These are phyloP conservation scores for Onygenales sp. DNA, from an alignment of 2,329 filamentous ascomycete species.

Conservation along the genomic window DNA sequence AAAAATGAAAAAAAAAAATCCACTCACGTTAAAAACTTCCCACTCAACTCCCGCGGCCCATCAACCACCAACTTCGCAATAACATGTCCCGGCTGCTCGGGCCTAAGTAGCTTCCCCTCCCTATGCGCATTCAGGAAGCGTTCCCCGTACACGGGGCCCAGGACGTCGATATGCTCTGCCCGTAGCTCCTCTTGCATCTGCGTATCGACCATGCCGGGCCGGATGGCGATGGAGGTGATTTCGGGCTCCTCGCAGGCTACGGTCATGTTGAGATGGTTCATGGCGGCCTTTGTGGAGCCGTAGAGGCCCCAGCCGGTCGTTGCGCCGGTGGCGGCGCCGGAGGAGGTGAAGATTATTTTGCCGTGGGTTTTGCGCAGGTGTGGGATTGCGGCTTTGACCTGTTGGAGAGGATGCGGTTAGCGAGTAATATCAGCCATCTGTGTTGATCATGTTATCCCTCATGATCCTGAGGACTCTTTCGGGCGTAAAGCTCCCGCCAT, in stretches of 20 bases:
- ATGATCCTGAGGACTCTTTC: background rate
- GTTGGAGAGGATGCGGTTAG: background rate
- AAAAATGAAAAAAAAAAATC: background rate
- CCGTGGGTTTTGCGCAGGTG: constrained; percentile 60
- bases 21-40: constrained; percentile 51
- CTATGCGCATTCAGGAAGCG: constrained; percentile 63
- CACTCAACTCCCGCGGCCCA: constrained; percentile 59
- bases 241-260: constrained; percentile 67
- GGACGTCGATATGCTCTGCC: constrained; percentile 49
- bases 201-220: constrained; percentile 77
- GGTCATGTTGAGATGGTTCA: constrained; percentile 69
- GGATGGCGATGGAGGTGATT: constrained; percentile 61
- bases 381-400: constrained; percentile 63
- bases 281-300: constrained; percentile 70
- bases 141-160: constrained; percentile 39
- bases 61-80: constrained; percentile 68
- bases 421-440: background rate
- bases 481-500: background rate
- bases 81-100: constrained; percentile 76
- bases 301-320: constrained; percentile 73
- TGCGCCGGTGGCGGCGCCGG: constrained; percentile 59
- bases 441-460: background rate
- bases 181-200: constrained; percentile 82
- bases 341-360: constrained; percentile 67
- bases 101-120: constrained; percentile 62